phyloP scores from a whole-genome alignment of 768 basidiomycete species.

The Panus rudis region DNA sequence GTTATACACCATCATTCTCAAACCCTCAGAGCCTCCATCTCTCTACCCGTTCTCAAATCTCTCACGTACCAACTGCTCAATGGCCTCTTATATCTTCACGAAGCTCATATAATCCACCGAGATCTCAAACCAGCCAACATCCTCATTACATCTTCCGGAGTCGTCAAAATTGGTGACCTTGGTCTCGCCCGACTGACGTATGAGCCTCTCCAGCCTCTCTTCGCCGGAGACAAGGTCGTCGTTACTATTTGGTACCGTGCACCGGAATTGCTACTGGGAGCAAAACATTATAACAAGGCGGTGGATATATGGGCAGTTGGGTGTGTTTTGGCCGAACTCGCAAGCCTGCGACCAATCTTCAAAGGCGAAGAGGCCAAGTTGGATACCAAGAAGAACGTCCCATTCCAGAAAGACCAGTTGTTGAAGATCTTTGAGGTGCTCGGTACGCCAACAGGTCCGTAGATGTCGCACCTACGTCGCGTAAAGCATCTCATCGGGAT shows the following conservation, averaged over 20 bases:
- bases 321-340: conserved; percentile 94
- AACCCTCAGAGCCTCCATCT: conserved; percentile 71
- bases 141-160: conserved; percentile 78
- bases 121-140: conserved; percentile 85
- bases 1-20: conserved; percentile 98
- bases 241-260: conserved; percentile 99
- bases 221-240: conserved; percentile 94
- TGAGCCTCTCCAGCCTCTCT: conserved; percentile 86
- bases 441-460: conserved; percentile 78
- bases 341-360: conserved; percentile 92
- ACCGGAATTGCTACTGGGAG: conserved; percentile 92
- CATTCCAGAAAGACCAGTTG: conserved; percentile 94
- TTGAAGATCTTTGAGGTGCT: conserved; percentile 94
- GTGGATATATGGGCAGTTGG: conserved; percentile 98
- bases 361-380: conserved; percentile 99
- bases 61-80: conserved; percentile 92
- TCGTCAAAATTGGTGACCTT: conserved; percentile 97
- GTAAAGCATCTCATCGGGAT: neutral
- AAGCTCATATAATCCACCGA: conserved; percentile 90
- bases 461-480: neutral
- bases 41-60: conserved; percentile 79
- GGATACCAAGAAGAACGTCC: conserved; percentile 94
- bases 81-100: conserved; percentile 91
- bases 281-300: conserved; percentile 95
- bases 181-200: conserved; percentile 90